Conservation (phyloP, 805 yeast species). For the Wickerhamomyces chaumierensis region DNA sequence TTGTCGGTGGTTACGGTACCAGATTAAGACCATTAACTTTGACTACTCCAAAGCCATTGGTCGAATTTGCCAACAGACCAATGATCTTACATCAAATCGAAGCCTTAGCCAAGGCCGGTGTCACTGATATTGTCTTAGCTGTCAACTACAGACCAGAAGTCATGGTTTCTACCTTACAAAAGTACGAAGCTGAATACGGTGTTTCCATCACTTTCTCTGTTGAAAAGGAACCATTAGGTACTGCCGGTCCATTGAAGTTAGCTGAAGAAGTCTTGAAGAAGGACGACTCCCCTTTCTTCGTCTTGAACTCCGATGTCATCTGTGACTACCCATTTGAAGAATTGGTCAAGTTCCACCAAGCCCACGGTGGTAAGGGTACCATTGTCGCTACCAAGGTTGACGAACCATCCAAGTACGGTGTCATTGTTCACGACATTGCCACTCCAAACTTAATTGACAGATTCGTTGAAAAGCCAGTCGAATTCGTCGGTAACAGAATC, state of each 20-base stretch:
- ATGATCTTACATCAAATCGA: slow-evolving; percentile 98
- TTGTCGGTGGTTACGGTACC: slow-evolving; percentile 99
- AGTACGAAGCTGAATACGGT: slow-evolving; percentile 92
- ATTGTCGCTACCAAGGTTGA: slow-evolving; percentile 99
- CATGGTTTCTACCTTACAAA: slow-evolving; percentile 89
- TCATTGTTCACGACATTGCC: slow-evolving; percentile 93
- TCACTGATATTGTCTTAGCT: slow-evolving; percentile 95
- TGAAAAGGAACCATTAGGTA: slow-evolving; percentile 98
- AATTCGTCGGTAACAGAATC: slow-evolving; percentile 98
- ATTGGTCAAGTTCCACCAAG: slow-evolving; percentile 83
- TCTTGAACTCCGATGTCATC: slow-evolving; percentile 94
- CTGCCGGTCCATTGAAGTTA: slow-evolving; percentile 97
- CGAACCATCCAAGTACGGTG: slow-evolving; percentile 99
- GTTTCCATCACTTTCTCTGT: slow-evolving; percentile 93
- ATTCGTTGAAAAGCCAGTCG: slow-evolving; percentile 98
- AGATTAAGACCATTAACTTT: slow-evolving; percentile 97
- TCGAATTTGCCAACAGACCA: slow-evolving; percentile 97
- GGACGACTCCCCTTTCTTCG: slow-evolving; percentile 95
- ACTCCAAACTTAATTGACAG: slow-evolving; percentile 94
- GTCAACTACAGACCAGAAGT: slow-evolving; percentile 99
- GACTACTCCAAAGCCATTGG: slow-evolving; percentile 92
- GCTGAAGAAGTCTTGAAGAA: slow-evolving; percentile 90
- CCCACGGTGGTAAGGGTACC: slow-evolving; percentile 97
- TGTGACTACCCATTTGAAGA: slow-evolving; percentile 97
- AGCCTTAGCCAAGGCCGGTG: slow-evolving; percentile 96